These are phyloP conservation scores for Akanthomyces dipterigenus DNA, from an alignment of 2,329 filamentous ascomycete genomes.

Conservation along the genomic window DNA sequence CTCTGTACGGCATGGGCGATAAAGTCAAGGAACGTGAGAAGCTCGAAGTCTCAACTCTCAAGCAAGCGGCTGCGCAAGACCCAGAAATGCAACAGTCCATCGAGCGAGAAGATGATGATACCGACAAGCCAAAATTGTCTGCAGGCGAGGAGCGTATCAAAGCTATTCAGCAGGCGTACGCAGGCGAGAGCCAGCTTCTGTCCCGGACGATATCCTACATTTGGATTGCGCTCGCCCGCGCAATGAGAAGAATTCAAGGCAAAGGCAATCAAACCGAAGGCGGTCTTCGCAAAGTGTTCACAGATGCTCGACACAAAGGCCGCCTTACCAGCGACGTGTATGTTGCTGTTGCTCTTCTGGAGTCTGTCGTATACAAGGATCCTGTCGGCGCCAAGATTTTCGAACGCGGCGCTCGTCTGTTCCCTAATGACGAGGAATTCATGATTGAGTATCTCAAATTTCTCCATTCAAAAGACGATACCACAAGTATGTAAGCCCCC, in stretches of 20 bases:
- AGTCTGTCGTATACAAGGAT: conserved; percentile 95
- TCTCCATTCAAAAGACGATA: conserved; percentile 83
- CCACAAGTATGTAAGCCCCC: conserved; percentile 66
- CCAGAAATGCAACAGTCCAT: conserved; percentile 31
- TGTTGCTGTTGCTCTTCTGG: conserved; percentile 84
- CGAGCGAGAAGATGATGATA: conserved; percentile 44
- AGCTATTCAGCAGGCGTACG: conserved; percentile 59
- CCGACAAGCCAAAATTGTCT: conserved; percentile 39
- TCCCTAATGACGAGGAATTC: conserved; percentile 88
- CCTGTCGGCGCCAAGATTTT: conserved; percentile 90
- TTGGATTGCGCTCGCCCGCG: conserved; percentile 91
- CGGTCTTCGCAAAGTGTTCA: conserved; percentile 82
- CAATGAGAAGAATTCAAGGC: conserved; percentile 90
- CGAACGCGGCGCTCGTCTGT: conserved; percentile 86
- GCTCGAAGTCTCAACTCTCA: conserved; percentile 49
- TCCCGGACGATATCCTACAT: conserved; percentile 84
- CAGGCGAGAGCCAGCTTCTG: conserved; percentile 66
- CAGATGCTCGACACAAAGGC: conserved; percentile 78
- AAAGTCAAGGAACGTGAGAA: conserved; percentile 61
- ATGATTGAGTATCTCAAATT: conserved; percentile 95
- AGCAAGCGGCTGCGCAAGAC: conserved; percentile 41
- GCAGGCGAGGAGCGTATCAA: conserved; percentile 59
- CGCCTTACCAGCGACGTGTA: conserved; percentile 93
- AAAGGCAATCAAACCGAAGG: conserved; percentile 60
- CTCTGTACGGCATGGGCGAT: conserved; percentile 79